Conservation (phyloP, 495 filamentous ascomycete genomes). For the Haplographium delicatum region DNA sequence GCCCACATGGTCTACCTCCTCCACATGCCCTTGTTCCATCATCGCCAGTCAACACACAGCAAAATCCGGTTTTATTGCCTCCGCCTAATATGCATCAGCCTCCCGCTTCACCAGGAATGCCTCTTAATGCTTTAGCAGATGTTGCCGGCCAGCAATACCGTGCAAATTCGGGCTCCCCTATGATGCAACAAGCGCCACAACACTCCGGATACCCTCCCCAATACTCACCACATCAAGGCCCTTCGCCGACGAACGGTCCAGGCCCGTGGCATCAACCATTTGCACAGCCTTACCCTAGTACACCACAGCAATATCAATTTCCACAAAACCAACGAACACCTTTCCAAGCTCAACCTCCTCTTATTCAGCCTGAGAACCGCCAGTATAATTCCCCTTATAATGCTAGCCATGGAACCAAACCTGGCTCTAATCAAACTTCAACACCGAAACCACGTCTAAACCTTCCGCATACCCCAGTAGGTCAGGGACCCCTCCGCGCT, state of each 20-base stretch:
- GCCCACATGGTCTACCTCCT: slow-evolving; percentile 23
- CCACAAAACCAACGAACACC: slow-evolving; percentile 10
- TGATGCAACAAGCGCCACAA: slow-evolving; percentile 23
- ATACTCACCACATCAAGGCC: slow-evolving; percentile 13
- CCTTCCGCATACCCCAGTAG: slow-evolving; percentile 19
- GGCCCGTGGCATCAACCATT: slow-evolving; percentile 17
- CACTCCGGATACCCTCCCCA: slow-evolving; percentile 20
- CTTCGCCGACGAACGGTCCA: slow-evolving; percentile 41
- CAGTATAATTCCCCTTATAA: slow-evolving; percentile 28
- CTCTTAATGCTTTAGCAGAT: slow-evolving; percentile 23
- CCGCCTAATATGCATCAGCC: slow-evolving; percentile 12
- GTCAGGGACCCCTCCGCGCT: slow-evolving; percentile 6
- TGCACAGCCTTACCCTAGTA: slow-evolving; percentile 2
- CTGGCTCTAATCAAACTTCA: slow-evolving; percentile 3
- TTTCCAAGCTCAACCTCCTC: slow-evolving; percentile 10
- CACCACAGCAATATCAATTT: slow-evolving; percentile 10
- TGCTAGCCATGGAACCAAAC: slow-evolving; percentile 10
- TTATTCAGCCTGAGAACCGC: slow-evolving; percentile 14
- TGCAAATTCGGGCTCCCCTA: slow-evolving; percentile 16
- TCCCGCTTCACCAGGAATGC: slow-evolving; percentile 18
- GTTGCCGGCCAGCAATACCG: slow-evolving; percentile 24
- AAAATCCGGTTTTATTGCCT: slow-evolving; percentile 12
- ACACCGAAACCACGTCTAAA: neutral
- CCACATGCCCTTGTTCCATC: slow-evolving; percentile 23
- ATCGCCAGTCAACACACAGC: slow-evolving; percentile 20